Evolutionary conservation across 306 rosid species (phyloP), one percentile per base, ranked within the genome.

Genomic region (Styphnolobium japonicum): DNA sequence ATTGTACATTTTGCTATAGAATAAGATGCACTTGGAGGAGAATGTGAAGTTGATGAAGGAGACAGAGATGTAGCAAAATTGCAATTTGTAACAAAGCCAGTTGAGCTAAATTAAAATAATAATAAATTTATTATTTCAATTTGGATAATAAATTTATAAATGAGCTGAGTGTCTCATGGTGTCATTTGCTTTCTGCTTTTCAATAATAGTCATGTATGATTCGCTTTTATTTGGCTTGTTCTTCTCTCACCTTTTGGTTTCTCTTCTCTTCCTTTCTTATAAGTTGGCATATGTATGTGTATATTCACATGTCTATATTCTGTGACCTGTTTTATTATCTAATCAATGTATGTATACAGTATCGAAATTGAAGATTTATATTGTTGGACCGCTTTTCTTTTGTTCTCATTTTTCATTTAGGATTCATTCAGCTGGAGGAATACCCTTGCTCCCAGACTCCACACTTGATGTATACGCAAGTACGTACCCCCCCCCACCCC

Each of bases 1-100:
- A 90, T 74, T 85, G 95, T 88, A 87, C 67, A 83, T 90, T 88
- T 84, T 80, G 82, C 85, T 92, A 62, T 74, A 81, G 83, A 90
- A 88, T 85, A 80, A 83, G 19, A 10, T 72, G 52, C 11, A 40
- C 34, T 72, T 80, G 73, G 39, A 82, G 67, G 58, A 12, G n/a
- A 39, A 2, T 79, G 27, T 39, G 69, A 53, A 7, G 15, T 15
- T 22, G 40, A 14, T 34, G 40, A 39, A 73, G 40, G 73, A 69
- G 78, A 79, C 16, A 74, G 46, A 80, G 55, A 23, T 61, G 46
- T 74, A 67, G 89, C 88, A 71, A 84, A 88, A 88, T 89, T 82
- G 53, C 86, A 65, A 69, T 81, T 71, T 72, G 80, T 71, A 66
- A 60, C 58, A 45, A 27, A 43, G 69, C 12, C 39, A 33, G 16